Evolutionary conservation across 768 basidiomycete species (phyloP).

Genomic region (Mycena haematopus): DNA sequence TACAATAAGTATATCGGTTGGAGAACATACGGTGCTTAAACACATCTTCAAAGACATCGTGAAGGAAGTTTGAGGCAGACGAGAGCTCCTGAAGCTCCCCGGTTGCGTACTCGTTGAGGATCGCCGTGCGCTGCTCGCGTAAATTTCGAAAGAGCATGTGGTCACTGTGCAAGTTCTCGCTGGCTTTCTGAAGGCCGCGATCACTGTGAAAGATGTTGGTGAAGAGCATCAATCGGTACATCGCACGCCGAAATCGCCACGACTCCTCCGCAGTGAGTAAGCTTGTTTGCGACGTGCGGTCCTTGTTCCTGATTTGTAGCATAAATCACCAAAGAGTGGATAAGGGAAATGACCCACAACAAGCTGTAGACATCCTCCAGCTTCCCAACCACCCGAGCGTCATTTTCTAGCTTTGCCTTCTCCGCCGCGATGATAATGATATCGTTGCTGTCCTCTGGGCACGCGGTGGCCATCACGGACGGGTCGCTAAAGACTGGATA

Average conservation of each 20-base stretch:
- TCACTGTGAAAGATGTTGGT: background rate
- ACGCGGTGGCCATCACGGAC: slow-evolving; percentile 4
- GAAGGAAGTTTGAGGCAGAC: slow-evolving; percentile 2
- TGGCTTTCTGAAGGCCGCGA: background rate
- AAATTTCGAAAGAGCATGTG: background rate
- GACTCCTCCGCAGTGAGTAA: slow-evolving; percentile 32
- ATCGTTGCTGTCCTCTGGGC: background rate
- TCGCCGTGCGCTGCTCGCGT: slow-evolving; percentile 12
- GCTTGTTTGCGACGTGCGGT: slow-evolving; percentile 22
- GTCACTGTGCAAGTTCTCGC: too few species aligned
- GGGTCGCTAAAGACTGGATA: too few species aligned
- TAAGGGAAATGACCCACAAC: slow-evolving; percentile 24
- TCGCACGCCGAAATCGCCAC: slow-evolving; percentile 32
- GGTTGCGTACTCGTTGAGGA: slow-evolving; percentile 9
- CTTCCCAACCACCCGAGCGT: slow-evolving; percentile 15
- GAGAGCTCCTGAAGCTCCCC: slow-evolving; percentile 13
- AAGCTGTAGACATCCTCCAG: slow-evolving; percentile 36
- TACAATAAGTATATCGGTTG: background rate
- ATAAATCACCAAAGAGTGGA: background rate
- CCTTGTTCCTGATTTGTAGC: background rate
- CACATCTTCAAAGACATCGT: too few species aligned
- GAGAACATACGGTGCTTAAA: too few species aligned
- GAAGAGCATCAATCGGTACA: slow-evolving; percentile 25
- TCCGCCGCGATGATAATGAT: slow-evolving; percentile 15
- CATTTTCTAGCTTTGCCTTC: slow-evolving; percentile 3